Evolutionary conservation across 257 asterid genomes (phyloP).

Genomic region (Fraxinus excelsior): DNA sequence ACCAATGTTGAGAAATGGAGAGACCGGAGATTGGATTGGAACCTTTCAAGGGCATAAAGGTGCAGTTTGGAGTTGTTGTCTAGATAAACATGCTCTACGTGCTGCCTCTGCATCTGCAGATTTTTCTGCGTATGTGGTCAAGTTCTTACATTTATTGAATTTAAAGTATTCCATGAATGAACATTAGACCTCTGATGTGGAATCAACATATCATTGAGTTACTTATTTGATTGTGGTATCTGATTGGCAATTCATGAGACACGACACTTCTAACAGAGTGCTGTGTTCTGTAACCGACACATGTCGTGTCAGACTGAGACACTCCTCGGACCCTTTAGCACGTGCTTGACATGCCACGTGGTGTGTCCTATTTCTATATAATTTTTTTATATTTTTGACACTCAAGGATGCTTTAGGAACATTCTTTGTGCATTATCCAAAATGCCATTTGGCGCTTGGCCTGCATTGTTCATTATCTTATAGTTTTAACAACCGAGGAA

Average conservation of each 20-base stretch:
- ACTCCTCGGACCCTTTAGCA: neutral
- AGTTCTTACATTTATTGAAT: neutral
- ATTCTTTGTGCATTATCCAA: neutral
- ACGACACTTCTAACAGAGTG: neutral
- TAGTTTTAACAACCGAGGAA: neutral
- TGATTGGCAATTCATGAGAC: neutral
- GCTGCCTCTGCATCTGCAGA: conserved; percentile 98
- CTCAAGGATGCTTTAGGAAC: neutral
- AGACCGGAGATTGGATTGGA: conserved; percentile 99
- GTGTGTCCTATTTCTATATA: neutral
- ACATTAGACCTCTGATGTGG: neutral
- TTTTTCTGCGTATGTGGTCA: conserved; percentile 79
- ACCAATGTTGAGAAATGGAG: conserved; percentile 96
- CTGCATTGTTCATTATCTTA: neutral
- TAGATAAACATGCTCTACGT: conserved; percentile 85
- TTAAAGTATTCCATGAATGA: neutral
- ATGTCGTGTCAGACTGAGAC: too few relatives aligned
- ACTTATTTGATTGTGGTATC: neutral
- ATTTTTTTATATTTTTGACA: neutral
- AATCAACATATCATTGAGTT: neutral
- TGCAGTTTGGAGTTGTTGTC: conserved; percentile 94
- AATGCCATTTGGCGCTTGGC: neutral
- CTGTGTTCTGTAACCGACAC: too few relatives aligned
- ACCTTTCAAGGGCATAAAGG: conserved; percentile 98
- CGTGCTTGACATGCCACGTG: neutral